Base-by-base conservation (phyloP, 306 rosid species). In the Neltuma alba region DNA sequence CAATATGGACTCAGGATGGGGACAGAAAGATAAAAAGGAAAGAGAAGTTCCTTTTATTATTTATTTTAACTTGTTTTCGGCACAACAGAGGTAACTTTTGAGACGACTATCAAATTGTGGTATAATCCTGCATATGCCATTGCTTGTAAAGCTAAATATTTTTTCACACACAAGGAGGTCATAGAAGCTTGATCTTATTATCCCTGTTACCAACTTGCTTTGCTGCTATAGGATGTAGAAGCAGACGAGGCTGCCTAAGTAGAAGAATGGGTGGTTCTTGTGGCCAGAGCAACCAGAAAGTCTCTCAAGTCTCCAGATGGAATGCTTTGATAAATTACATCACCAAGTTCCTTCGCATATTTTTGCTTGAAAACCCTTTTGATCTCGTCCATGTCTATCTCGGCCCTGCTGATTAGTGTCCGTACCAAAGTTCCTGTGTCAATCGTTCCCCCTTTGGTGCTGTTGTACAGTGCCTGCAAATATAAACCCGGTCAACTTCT, bases 341-440 rank as follows among this genome's bases (percentile, higher is more conserved):
- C 87, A 70, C 7, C 70, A 34, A 90, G 79, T 72, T 89, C 89
- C 69, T 84, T 83, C 5, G 82, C 88, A 82, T 90, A 88, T 72
- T 87, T 87, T 40, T 74, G 82, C 80, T 83, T 74, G 83, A 86
- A 87, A 54, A 68, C 71, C 75, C 57, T 83, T 83, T 79, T 84
- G 69, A 90, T 90, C 63, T 88, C 93, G 67, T 81, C 89, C 82
- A 89, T 79, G 84, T 92, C 94, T 27, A 86, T 72, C 75, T 87
- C 94, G 55, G 88, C 88, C 84, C 93, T 85, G 77, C 90, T 76
- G 58, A 90, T 52, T 57, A 90, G 23, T 37, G 81, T 79, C 58
- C 91, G 79, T 45, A 66, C 84, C 78, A 92, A 50, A 30, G 62
- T 77, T 58, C 76, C 86, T 36, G 21, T 72, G 75, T 85, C 87